phyloP scores from a whole-genome alignment of 2,329 filamentous ascomycete species.

The Fusarium keratoplasticum region DNA sequence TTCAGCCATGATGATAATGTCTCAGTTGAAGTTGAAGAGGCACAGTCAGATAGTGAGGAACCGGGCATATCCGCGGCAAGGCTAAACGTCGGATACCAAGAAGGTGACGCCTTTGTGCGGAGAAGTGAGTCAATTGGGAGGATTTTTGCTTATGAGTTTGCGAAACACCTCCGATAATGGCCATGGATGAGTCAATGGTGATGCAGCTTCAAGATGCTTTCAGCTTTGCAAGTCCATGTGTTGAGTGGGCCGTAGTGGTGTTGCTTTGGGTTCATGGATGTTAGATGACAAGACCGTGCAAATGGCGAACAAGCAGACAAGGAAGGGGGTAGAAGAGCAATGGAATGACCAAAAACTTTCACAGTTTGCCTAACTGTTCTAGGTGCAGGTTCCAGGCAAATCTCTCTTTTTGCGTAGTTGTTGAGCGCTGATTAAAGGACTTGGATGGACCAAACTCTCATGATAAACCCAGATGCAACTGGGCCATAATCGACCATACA shows the following conservation, averaged over 20 bases:
- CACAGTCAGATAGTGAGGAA: neutral
- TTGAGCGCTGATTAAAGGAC: neutral
- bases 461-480: neutral
- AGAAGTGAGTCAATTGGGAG: slow-evolving; percentile 14
- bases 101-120: slow-evolving; percentile 7
- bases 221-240: neutral
- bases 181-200: neutral
- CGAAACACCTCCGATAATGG: neutral
- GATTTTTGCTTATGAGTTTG: neutral
- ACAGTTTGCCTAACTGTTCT: neutral
- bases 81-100: slow-evolving; percentile 40
- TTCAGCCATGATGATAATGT: slow-evolving; percentile 24
- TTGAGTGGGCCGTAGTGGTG: neutral
- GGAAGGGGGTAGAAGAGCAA: neutral
- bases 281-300: neutral
- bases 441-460: neutral
- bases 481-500: neutral
- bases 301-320: neutral
- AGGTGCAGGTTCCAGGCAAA: too few species aligned
- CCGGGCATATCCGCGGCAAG: neutral
- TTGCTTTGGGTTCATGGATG: neutral
- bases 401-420: too few species aligned
- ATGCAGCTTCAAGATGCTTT: neutral
- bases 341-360: neutral
- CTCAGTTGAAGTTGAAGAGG: neutral